These are phyloP conservation scores for Kockovaella imperatae DNA, from an alignment of 768 basidiomycete species.

Conservation along the genomic window DNA sequence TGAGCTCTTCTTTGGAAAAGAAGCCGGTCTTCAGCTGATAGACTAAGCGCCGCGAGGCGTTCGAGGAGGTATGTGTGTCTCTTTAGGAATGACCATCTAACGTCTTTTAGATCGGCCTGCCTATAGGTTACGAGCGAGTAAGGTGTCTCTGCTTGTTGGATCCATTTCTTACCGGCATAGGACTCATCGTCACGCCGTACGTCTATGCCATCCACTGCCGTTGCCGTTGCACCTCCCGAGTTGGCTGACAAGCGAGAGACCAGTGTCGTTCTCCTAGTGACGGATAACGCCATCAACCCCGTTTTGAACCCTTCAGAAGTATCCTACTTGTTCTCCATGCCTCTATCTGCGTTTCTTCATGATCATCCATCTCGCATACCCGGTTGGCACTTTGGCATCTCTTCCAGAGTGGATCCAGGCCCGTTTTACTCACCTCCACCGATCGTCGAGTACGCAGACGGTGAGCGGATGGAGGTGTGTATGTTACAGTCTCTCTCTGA, in stretches of 20 bases:
- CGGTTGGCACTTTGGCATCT: conserved; percentile 27
- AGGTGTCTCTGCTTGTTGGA: conserved; percentile 71
- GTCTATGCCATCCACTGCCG: conserved; percentile 28
- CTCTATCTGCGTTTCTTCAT: conserved; percentile 63
- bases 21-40: conserved; percentile 1
- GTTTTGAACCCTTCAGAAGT: conserved; percentile 74
- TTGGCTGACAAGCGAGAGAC: background rate
- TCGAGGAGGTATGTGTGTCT: conserved; percentile 62
- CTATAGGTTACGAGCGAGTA: conserved; percentile 60
- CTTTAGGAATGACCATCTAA: background rate
- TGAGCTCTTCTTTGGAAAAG: background rate
- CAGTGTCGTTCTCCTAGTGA: conserved; percentile 77
- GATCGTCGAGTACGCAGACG: background rate
- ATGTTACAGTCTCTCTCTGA: too few relatives aligned
- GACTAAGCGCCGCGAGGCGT: conserved; percentile 68
- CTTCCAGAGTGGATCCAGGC: conserved; percentile 40
- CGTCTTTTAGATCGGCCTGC: conserved; percentile 67
- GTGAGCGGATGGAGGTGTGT: too few relatives aligned
- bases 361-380: conserved; percentile 50
- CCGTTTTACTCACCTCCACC: conserved; percentile 17
- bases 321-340: conserved; percentile 73
- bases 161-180: conserved; percentile 65
- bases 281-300: conserved; percentile 74
- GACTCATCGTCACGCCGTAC: conserved; percentile 75
- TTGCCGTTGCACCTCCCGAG: background rate